Percentiles rank a stretch among this genome's conserved stretches.
Evolutionary conservation across 352 stramenopile genomes (phyloP).

Genomic region (Elongisporangium undulatum): DNA sequence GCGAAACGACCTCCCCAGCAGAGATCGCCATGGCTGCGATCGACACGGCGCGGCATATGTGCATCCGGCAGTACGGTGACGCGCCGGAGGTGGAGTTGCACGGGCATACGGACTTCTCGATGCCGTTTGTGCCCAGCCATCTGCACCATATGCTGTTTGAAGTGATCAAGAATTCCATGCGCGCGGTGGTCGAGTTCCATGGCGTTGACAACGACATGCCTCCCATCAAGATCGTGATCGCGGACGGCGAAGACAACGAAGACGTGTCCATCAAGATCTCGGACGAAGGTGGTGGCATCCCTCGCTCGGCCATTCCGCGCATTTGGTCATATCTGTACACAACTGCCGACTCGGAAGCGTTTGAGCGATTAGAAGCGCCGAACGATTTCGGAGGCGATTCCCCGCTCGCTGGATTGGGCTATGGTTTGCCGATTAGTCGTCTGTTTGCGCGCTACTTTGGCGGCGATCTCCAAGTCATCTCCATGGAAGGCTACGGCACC

Average conservation of each 20-base stretch:
- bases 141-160: conserved; percentile 99
- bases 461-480: conserved; percentile 99
- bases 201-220: conserved; percentile 97
- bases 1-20: conserved; percentile 93
- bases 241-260: conserved; percentile 98
- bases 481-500: conserved; percentile 99
- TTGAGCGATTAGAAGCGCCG: conserved; percentile 85
- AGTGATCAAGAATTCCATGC: conserved; percentile 99
- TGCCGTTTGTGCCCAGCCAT: conserved; percentile 95
- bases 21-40: conserved; percentile 96
- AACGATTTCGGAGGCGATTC: conserved; percentile 87
- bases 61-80: conserved; percentile 98
- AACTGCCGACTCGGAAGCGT: conserved; percentile 94
- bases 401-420: conserved; percentile 94
- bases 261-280: conserved; percentile 99
- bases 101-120: conserved; percentile 97
- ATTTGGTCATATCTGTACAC: conserved; percentile 99
- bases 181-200: conserved; percentile 97
- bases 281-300: conserved; percentile 99
- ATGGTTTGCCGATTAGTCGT: conserved; percentile 94
- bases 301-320: conserved; percentile 95
- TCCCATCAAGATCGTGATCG: conserved; percentile 99
- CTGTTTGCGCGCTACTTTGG: conserved; percentile 99
- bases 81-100: conserved; percentile 98
- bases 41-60: conserved; percentile 98